These are phyloP conservation scores for Jatropha curcas DNA, from an alignment of 345 rosid genomes.

Conservation along the genomic window DNA sequence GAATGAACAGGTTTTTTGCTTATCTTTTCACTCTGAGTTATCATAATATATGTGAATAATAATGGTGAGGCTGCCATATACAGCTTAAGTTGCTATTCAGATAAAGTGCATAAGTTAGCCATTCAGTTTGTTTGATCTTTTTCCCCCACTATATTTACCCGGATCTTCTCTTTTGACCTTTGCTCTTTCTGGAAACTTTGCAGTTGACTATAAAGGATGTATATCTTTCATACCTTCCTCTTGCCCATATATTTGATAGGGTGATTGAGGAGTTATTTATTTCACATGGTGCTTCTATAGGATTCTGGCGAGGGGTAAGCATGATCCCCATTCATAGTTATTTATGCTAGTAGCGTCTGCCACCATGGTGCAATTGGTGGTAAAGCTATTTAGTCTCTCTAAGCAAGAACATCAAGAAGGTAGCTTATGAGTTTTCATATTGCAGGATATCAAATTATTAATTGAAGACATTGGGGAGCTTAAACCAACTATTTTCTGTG, in stretches of 20 bases:
- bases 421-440: conserved; percentile 14
- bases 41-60: not conserved
- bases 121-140: not conserved
- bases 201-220: conserved; percentile 79
- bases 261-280: conserved; percentile 84
- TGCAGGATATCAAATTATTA: conserved; percentile 87
- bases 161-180: not conserved
- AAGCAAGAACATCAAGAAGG: conserved; percentile 7
- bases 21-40: not conserved
- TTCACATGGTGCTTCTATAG: conserved; percentile 74
- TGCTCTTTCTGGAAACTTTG: conserved; percentile 23
- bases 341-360: not conserved
- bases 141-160: not conserved
- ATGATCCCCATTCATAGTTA: not conserved
- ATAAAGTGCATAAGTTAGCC: not conserved
- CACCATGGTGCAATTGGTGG: not conserved
- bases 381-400: not conserved
- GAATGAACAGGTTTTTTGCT: conserved; percentile 59
- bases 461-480: conserved; percentile 85
- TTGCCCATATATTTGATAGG: conserved; percentile 95
- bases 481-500: conserved; percentile 89
- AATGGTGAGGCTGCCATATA: not conserved
- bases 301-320: conserved; percentile 97
- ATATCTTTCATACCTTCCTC: conserved; percentile 90
- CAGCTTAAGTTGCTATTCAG: not conserved